These are phyloP conservation scores for Prunus armeniaca DNA, from an alignment of 306 rosid genomes.

Conservation along the genomic window DNA sequence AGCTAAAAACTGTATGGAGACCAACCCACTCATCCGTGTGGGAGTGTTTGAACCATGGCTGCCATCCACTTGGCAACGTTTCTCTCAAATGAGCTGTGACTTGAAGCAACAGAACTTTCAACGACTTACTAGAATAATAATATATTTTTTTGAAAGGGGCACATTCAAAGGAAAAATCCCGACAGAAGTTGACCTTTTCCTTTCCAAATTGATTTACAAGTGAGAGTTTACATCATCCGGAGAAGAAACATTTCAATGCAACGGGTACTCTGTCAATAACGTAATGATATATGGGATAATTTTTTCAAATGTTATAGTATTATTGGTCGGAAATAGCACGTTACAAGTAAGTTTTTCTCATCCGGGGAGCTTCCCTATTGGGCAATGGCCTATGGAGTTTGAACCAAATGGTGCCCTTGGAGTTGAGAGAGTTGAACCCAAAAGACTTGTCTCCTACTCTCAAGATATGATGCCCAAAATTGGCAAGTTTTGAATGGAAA, in stretches of 20 bases:
- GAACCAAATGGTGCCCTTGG: not conserved
- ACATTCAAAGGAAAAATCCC: not conserved
- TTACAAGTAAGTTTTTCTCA: too few relatives aligned
- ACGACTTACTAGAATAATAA: not conserved
- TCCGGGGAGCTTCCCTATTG: not conserved
- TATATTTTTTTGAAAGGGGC: not conserved
- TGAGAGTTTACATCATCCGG: too few relatives aligned
- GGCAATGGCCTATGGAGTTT: not conserved
- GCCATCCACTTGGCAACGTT: conserved; percentile 34
- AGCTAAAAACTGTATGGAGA: conserved; percentile 11
- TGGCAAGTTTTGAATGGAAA: not conserved
- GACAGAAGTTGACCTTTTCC: conserved; percentile 8
- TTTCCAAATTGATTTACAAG: not conserved
- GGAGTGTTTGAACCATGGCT: not conserved
- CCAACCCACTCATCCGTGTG: conserved; percentile 30
- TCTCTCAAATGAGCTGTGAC: not conserved
- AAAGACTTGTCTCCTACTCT: not conserved
- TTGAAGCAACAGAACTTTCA: not conserved
- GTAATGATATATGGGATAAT: too few relatives aligned
- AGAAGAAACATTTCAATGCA: too few relatives aligned
- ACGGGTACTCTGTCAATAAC: too few relatives aligned
- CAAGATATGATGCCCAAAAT: not conserved
- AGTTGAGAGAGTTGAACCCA: not conserved
- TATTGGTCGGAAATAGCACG: too few relatives aligned
- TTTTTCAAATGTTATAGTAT: too few relatives aligned